These are phyloP conservation scores for Saccharomyces paradoxus DNA, from an alignment of 805 yeast genomes.

Conservation along the genomic window DNA sequence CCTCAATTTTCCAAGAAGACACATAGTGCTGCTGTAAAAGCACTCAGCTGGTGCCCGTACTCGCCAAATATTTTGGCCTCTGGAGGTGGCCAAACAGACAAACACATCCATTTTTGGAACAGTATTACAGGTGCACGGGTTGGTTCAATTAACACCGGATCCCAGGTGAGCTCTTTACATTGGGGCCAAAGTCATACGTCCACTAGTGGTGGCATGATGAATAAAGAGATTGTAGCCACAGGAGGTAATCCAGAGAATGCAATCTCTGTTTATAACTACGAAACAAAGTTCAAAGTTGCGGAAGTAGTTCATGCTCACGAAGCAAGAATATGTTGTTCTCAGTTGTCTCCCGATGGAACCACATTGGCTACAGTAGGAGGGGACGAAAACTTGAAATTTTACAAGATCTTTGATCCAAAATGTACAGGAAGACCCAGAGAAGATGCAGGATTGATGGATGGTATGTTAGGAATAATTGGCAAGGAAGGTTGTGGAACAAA, in stretches of 20 bases:
- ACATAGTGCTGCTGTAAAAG: conserved; percentile 93
- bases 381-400: conserved; percentile 91
- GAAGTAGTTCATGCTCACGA: conserved; percentile 84
- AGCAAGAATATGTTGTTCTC: conserved; percentile 72
- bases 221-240: conserved; percentile 75
- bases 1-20: conserved; percentile 71
- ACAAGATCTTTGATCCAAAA: conserved; percentile 72
- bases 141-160: conserved; percentile 81
- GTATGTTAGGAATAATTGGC: conserved; percentile 10
- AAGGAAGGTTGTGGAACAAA: not conserved
- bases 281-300: conserved; percentile 78
- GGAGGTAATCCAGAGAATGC: conserved; percentile 90
- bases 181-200: conserved; percentile 59
- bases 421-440: conserved; percentile 32
- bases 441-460: conserved; percentile 20
- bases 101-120: conserved; percentile 90
- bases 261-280: conserved; percentile 76
- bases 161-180: conserved; percentile 86
- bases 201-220: conserved; percentile 21
- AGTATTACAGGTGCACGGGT: conserved; percentile 81
- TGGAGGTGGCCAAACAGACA: conserved; percentile 93
- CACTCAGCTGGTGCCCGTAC: conserved; percentile 90
- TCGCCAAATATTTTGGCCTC: conserved; percentile 79
- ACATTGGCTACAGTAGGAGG: conserved; percentile 92
- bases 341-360: conserved; percentile 82